Percentiles rank a stretch among this genome's conserved stretches.
phyloP scores from a whole-genome alignment of 257 asterid species.

The Paraleonurus japonicus region DNA sequence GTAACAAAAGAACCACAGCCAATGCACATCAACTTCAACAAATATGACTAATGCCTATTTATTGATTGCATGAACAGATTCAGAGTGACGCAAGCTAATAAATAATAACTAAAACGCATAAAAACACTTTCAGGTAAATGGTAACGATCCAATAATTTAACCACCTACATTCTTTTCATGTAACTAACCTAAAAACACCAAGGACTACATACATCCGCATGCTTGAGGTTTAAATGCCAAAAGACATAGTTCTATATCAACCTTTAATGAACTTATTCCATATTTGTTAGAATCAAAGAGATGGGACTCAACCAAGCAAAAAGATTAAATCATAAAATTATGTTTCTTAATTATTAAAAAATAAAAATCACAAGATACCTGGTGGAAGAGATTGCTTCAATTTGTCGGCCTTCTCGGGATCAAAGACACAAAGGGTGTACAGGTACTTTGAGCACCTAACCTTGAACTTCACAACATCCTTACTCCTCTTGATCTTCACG shows the following conservation, averaged over 20 bases:
- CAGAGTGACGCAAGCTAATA: background rate
- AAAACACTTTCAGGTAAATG: background rate
- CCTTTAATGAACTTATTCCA: background rate
- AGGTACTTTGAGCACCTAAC: conserved; percentile 61
- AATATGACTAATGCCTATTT: background rate
- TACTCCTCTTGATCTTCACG: conserved; percentile 53
- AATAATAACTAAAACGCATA: no score
- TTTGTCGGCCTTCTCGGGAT: conserved; percentile 48
- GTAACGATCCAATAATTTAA: no score
- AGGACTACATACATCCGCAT: background rate
- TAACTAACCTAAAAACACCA: background rate
- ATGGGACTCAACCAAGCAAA: background rate
- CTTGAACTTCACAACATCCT: conserved; percentile 55
- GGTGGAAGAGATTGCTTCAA: conserved; percentile 65
- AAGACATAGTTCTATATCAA: background rate
- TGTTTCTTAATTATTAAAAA: background rate
- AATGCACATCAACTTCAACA: background rate
- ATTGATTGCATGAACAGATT: background rate
- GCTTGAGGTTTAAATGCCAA: background rate
- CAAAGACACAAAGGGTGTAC: conserved; percentile 54
- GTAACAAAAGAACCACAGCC: background rate
- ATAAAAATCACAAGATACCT: conserved; percentile 26
- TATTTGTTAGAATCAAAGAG: background rate
- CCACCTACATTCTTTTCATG: background rate
- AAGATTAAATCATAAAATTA: background rate